phyloP scores from a whole-genome alignment of 2,329 filamentous ascomycete species.

The Colletotrichum simmondsii region DNA sequence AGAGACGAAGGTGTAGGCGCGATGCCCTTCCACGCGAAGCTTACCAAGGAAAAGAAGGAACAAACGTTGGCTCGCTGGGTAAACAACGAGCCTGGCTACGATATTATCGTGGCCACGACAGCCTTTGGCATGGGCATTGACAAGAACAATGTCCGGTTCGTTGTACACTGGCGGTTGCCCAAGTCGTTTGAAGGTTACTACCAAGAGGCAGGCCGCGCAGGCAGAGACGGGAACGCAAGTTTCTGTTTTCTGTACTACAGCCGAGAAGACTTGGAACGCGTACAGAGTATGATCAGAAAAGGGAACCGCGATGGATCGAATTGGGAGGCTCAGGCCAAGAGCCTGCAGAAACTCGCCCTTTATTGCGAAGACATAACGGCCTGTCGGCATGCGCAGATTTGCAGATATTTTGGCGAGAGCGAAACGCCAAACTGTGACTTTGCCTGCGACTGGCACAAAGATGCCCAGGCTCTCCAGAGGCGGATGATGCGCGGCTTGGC shows the following conservation, averaged over 20 bases:
- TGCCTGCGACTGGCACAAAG: conserved; percentile 84
- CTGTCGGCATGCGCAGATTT: conserved; percentile 82
- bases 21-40: conserved; percentile 77
- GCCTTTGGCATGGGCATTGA: conserved; percentile 99
- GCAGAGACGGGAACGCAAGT: conserved; percentile 87
- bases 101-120: conserved; percentile 93
- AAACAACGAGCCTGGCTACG: conserved; percentile 78
- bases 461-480: conserved; percentile 65
- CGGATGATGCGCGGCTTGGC: conserved; percentile 67
- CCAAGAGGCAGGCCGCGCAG: conserved; percentile 92
- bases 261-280: conserved; percentile 84
- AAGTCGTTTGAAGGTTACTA: conserved; percentile 97
- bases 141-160: conserved; percentile 93
- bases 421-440: conserved; percentile 71
- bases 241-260: conserved; percentile 93
- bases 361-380: conserved; percentile 83
- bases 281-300: conserved; percentile 66
- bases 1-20: conserved; percentile 77
- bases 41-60: conserved; percentile 75
- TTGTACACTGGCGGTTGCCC: conserved; percentile 92
- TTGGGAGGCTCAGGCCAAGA: conserved; percentile 65
- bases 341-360: conserved; percentile 74
- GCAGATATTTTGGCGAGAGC: conserved; percentile 80
- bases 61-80: conserved; percentile 79
- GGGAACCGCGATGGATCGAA: conserved; percentile 55